phyloP scores from a whole-genome alignment of 257 asterid species.

The Primulina tabacum region DNA sequence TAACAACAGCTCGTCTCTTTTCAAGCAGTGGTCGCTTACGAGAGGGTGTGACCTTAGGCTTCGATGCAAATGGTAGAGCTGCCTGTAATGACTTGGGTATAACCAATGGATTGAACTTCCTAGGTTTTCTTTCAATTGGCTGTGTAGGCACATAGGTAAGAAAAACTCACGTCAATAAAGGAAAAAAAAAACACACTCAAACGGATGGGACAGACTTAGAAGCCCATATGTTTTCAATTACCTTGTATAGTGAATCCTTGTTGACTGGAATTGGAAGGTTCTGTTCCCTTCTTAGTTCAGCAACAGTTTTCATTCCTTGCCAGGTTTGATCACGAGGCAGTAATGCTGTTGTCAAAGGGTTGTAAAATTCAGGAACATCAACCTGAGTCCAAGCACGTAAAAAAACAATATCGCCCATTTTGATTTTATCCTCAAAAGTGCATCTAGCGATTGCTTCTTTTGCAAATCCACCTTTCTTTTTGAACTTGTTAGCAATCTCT shows the following conservation, averaged over 20 bases:
- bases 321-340: slow-evolving; percentile 81
- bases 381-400: slow-evolving; percentile 98
- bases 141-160: slow-evolving; percentile 22
- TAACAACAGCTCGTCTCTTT: slow-evolving; percentile 67
- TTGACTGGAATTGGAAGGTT: slow-evolving; percentile 70
- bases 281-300: slow-evolving; percentile 78
- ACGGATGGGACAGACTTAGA: background rate
- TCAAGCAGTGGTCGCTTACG: slow-evolving; percentile 45
- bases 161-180: background rate
- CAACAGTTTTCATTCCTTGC: slow-evolving; percentile 92
- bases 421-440: slow-evolving; percentile 90
- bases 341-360: slow-evolving; percentile 86
- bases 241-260: slow-evolving; percentile 88
- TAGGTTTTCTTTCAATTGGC: slow-evolving; percentile 83
- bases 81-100: slow-evolving; percentile 71
- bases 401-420: slow-evolving; percentile 88
- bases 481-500: slow-evolving; percentile 69
- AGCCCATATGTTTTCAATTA: slow-evolving; percentile 25
- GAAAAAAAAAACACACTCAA: slow-evolving; percentile 18
- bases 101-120: slow-evolving; percentile 78
- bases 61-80: slow-evolving; percentile 71
- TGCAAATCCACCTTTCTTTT: slow-evolving; percentile 69
- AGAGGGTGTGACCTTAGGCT: slow-evolving; percentile 67
- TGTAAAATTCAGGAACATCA: slow-evolving; percentile 80
- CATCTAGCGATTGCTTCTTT: slow-evolving; percentile 96